phyloP scores from a whole-genome alignment of 2,329 filamentous ascomycete species.

The Fusarium vanettenii region DNA sequence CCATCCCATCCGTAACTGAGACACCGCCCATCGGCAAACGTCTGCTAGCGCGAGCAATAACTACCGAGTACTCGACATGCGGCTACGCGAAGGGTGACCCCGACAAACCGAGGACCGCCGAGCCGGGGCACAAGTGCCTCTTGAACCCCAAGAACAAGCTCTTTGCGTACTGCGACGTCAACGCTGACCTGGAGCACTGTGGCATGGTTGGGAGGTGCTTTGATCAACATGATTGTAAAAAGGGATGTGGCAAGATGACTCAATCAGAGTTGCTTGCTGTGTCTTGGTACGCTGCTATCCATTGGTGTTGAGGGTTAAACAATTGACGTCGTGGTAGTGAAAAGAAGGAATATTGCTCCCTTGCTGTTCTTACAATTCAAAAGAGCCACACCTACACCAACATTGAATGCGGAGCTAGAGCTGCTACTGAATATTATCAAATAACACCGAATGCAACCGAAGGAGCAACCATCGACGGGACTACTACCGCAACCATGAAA shows the following conservation, averaged over 20 bases:
- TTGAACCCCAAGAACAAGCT: constrained; percentile 48
- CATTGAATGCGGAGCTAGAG: constrained; percentile 47
- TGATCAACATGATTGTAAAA: constrained; percentile 47
- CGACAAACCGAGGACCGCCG: constrained; percentile 40
- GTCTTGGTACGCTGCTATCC: constrained; percentile 46
- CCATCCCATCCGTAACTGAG: constrained; percentile 9
- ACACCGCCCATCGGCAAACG: constrained; percentile 6
- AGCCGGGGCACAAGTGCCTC: constrained; percentile 48
- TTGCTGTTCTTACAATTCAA: constrained; percentile 47
- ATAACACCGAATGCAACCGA: constrained; percentile 25
- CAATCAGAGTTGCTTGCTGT: constrained; percentile 44
- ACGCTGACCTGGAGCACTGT: constrained; percentile 34
- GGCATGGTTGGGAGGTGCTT: constrained; percentile 51
- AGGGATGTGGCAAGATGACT: constrained; percentile 45
- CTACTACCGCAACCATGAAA: background rate
- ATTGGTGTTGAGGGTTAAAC: background rate
- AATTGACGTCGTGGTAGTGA: background rate
- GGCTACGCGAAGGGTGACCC: constrained; percentile 47
- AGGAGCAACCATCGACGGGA: background rate
- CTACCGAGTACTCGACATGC: constrained; percentile 41
- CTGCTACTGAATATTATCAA: constrained; percentile 41
- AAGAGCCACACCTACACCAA: constrained; percentile 50
- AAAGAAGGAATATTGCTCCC: constrained; percentile 46
- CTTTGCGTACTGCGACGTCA: constrained; percentile 51
- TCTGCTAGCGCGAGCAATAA: background rate